Evolutionary conservation across 1,284 basidiomycete genomes (phyloP).

Genomic region (Coniferiporia sulphurascens): DNA sequence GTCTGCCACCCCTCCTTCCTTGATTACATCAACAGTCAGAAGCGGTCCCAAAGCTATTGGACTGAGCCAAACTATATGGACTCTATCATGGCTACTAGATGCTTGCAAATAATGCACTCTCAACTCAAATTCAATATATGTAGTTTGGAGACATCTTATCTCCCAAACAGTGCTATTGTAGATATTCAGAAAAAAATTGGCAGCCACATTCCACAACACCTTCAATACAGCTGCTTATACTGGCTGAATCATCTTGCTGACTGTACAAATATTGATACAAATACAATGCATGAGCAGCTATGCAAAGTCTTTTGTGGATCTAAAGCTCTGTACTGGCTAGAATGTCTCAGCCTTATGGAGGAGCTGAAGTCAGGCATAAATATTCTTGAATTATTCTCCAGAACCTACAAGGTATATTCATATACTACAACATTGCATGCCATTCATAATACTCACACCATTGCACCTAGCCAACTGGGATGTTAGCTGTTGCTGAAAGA

Average conservation of each 20-base stretch:
- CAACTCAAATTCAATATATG: constrained; percentile 31
- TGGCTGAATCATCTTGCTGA: constrained; percentile 25
- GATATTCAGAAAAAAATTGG: constrained; percentile 20
- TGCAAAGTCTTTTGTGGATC: background rate
- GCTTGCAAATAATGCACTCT: constrained; percentile 20
- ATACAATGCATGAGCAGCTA: background rate
- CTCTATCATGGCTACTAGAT: background rate
- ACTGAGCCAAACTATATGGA: background rate
- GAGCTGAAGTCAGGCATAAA: background rate
- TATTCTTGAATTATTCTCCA: background rate
- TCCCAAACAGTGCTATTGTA: constrained; percentile 21
- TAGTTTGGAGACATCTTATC: too few relatives aligned
- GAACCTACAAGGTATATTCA: background rate
- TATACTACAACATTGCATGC: background rate
- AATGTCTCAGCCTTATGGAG: background rate
- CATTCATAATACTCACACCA: background rate
- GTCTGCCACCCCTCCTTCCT: constrained; percentile 4
- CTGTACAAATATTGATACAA: background rate
- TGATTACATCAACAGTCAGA: too few relatives aligned
- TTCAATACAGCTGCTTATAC: too few relatives aligned
- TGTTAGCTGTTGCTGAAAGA: background rate
- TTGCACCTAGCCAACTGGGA: background rate
- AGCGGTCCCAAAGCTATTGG: background rate
- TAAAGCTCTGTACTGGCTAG: background rate
- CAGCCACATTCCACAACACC: constrained; percentile 19